Base-by-base conservation (phyloP, 1,284 basidiomycete species). In the Flammula alnicola region DNA sequence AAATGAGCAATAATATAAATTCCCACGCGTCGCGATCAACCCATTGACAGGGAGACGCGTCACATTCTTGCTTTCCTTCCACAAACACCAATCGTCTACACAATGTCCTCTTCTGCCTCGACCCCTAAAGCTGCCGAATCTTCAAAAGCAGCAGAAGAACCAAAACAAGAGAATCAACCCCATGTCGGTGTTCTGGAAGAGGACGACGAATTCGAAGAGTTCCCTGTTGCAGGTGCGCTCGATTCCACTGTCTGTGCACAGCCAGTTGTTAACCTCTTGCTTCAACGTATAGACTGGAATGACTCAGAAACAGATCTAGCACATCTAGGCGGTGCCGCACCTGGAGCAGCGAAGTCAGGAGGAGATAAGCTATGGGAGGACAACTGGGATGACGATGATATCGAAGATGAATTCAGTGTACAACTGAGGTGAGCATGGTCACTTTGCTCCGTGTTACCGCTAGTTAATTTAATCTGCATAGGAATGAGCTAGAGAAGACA, bases 341-440 rank as follows among this genome's bases (percentile, higher is more conserved):
- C 86, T 2, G 88, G 85, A 3, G 82, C 77, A 17, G 85, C 88
- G 9, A 87, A 84, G 63, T 84, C 86, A 19, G 83, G 81, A 31
- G 86, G 86, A 9, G 83, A 91, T 68, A 91, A 95, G 65, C 76
- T 98, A 25, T 99, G 96, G 96, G 95, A 98, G 76, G 96, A 98
- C 64, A 98, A 98, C 69, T 99, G 96, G 96, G 96, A 99, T 64
- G 96, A 99, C 63, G 96, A 99, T 71, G 95, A 98, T 70, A 88
- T 97, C 54, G 96, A 97, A 68, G 95, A 98, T 64, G 94, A 98
- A 61, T 99, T 98, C 67, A 95, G 93, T 63, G 87, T 92, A 51
- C 94, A 97, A 71, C 75, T 99, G 61, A 84, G 96, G 95, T 95
- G 79, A 70, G 74, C 54, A 4, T 49, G 20, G 29, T 20, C 7